phyloP scores from a whole-genome alignment of 306 rosid genomes.

The Ochetophila trinervis region DNA sequence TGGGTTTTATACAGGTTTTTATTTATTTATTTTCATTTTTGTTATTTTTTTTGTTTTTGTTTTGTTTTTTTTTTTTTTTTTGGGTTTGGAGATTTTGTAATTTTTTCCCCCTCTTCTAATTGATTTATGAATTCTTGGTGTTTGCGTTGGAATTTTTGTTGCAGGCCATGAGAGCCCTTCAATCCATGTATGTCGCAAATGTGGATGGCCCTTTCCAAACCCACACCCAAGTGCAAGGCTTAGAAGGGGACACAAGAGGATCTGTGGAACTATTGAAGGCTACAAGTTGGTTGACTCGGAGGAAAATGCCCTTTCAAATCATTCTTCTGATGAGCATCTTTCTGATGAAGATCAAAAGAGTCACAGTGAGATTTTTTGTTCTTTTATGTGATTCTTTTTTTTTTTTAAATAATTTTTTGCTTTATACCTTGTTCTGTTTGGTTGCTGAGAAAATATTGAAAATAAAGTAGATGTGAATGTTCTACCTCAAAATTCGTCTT shows the following conservation, averaged over 20 bases:
- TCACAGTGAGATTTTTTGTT: slow-evolving; percentile 39
- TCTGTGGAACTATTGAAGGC: slow-evolving; percentile 84
- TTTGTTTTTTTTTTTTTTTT: too few species aligned
- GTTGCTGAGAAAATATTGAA: neutral
- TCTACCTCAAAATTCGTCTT: neutral
- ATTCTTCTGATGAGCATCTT: slow-evolving; percentile 54
- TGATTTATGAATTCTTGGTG: neutral
- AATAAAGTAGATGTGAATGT: neutral
- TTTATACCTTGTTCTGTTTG: slow-evolving; percentile 1
- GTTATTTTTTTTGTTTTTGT: too few species aligned
- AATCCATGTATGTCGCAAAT: slow-evolving; percentile 50
- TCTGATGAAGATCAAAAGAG: slow-evolving; percentile 47
- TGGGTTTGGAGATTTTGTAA: neutral
- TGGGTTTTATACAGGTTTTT: slow-evolving; percentile 5
- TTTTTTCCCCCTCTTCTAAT: neutral
- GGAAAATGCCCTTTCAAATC: slow-evolving; percentile 29
- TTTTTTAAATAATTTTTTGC: neutral
- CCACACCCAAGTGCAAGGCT: slow-evolving; percentile 66
- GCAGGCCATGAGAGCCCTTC: slow-evolving; percentile 51
- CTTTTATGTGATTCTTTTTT: neutral
- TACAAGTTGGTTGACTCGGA: slow-evolving; percentile 39
- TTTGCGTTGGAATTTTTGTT: slow-evolving; percentile 12
- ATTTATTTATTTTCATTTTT: too few species aligned
- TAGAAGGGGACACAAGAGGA: slow-evolving; percentile 77
- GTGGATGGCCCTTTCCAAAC: slow-evolving; percentile 71